Base-by-base conservation (phyloP, 805 yeast genomes). In the Candida vaughaniae region DNA sequence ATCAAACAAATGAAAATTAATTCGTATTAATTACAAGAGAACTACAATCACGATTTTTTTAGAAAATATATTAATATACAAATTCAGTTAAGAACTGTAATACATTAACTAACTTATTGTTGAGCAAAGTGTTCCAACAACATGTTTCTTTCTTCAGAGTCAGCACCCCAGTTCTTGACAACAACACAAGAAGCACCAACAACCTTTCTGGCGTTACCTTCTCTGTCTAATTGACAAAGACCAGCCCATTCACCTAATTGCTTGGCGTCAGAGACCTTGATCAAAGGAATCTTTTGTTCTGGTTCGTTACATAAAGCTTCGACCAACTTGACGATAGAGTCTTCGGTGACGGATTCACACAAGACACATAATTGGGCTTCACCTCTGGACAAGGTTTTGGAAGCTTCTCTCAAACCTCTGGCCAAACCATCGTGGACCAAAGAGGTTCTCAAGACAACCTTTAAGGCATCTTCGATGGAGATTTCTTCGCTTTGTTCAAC, bases 231-330 rank as follows among this genome's bases (percentile, higher is more conserved):
- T 78, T 89, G 88, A 80, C 96, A 93, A 61, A 93, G 81, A 85
- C 99, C 99, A 66, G 98, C 98, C 99, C 99, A 93, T 82, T 93
- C 98, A 82, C 99, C 99, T 70, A 93, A 83, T 80, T 88, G 86
- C 85, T 93, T 93, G 69, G 98, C 96, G 70, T 93, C 99, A 62
- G 98, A 86, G 61, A 93, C 98, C 85, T 93, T 93, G 85, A 93
- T 85, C 75, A 93, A 80, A 64, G 99, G 98, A 59, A 91, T 88
- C 78, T 87, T 86, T 75, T 82, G 80, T 69, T 87, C 95, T 66
- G 95, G 88, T 77, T 88, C 95, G 80, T 90, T 87, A 81, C 98
- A 91, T 68, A 93, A 84, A 78, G 97, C 98, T 85, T 93, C 98
- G 64, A 93, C 93, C 71, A 93, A 86, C 78, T 90, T 89, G 71